Base-by-base conservation (phyloP, 306 rosid genomes). In the Geum urbanum region DNA sequence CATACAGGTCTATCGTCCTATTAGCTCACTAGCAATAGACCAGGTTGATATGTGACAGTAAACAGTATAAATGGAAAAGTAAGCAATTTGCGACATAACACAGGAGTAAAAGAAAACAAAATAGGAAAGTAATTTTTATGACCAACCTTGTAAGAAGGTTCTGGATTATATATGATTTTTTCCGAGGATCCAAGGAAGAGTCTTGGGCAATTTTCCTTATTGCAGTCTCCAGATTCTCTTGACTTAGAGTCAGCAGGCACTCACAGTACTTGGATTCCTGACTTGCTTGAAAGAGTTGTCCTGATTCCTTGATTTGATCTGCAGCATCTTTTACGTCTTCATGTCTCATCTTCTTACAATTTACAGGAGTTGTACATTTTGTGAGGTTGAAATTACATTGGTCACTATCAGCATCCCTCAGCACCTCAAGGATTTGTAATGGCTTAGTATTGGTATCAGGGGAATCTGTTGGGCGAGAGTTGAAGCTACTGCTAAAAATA, bases 141-240 rank as follows among this genome's bases (percentile, higher is more conserved):
- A 83, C 92, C 73, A 75, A 94, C 98, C 98, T 88, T 79, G 82
- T 85, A 35, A 84, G 80, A 69, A 94, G 82, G 70, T 78, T 88
- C 85, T 94, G 98, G 70, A 94, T 85, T 76, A 94, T 81, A 61
- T 66, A 74, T 20, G 98, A 77, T 83, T 90, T 90, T 53, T 79
- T 79, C 76, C 79, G 85, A 54, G 80, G 76, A 73, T 90, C 94
- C 63, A 94, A 75, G 79, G 87, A 84, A 70, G 97, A 75, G 79
- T 94, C 96, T 10, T 86, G 79, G 46, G 86, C 87, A 2, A 90
- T 89, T 86, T 80, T 88, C 79, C 88, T 82, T 74, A 94, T 80
- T 50, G 78, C 96, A 70, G 67, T 82, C 86, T 85, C 94, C 82
- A 94, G 72, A 71, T 87, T 97, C 71, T 85, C 84, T 81, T 91